phyloP scores from a whole-genome alignment of 148 eudicot species.

The Polygonum aviculare region DNA sequence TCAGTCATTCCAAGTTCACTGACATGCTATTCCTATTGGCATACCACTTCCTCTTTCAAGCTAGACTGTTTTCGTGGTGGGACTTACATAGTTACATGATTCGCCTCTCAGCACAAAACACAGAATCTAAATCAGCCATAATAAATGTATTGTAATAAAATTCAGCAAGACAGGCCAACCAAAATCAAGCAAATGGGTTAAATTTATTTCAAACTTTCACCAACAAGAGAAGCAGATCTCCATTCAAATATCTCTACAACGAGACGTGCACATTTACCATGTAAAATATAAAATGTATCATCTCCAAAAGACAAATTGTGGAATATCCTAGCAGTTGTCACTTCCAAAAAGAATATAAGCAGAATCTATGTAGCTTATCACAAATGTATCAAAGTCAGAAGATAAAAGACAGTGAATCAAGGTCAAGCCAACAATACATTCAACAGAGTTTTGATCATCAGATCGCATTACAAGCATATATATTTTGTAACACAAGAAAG shows the following conservation, averaged over 20 bases:
- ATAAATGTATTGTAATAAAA: not conserved
- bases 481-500: not conserved
- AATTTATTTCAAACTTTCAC: not conserved
- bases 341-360: conserved; percentile 25
- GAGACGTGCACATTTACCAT: not conserved
- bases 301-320: conserved; percentile 31
- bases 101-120: not conserved
- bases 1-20: not conserved
- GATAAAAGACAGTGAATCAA: not conserved
- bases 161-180: not conserved
- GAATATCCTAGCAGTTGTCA: no score
- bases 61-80: not conserved
- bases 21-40: not conserved
- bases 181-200: not conserved
- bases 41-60: not conserved
- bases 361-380: not conserved
- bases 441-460: not conserved
- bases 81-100: not conserved
- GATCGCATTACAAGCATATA: not conserved
- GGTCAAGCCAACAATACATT: not conserved
- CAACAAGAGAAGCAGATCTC: not conserved
- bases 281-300: conserved; percentile 8
- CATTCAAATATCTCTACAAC: not conserved
- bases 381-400: not conserved
- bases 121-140: not conserved